phyloP scores from a whole-genome alignment of 2,329 filamentous ascomycete genomes.

The Dactylellina leptospora region DNA sequence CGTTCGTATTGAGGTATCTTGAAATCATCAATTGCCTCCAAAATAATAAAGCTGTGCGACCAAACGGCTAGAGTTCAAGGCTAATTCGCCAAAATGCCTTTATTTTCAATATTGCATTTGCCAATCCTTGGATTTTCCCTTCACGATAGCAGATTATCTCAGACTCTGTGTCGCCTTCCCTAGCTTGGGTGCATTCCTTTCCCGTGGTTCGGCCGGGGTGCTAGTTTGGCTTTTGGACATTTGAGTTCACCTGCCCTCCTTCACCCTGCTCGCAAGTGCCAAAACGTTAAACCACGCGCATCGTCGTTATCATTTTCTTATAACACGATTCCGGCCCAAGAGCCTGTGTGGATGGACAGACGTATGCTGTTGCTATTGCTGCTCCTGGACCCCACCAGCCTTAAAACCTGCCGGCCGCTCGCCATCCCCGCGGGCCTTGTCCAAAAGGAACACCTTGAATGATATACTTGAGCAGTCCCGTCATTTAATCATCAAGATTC shows the following conservation, averaged over 20 bases:
- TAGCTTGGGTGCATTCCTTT: constrained; percentile 54
- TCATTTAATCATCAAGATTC: constrained; percentile 39
- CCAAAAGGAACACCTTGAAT: constrained; percentile 16
- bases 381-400: constrained; percentile 29
- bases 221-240: constrained; percentile 23
- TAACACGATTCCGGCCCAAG: constrained; percentile 19
- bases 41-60: constrained; percentile 37
- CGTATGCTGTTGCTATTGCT: not conserved
- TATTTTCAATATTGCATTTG: constrained; percentile 26
- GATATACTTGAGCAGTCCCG: constrained; percentile 12
- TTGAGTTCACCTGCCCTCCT: constrained; percentile 37
- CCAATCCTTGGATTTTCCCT: not conserved
- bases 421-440: constrained; percentile 39
- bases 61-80: constrained; percentile 20
- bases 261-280: constrained; percentile 4
- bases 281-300: constrained; percentile 20
- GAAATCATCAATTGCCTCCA: not conserved
- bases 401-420: constrained; percentile 38
- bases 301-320: constrained; percentile 14
- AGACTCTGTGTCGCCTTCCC: not conserved
- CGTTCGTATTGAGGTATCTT: no score
- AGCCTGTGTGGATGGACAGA: constrained; percentile 9
- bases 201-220: constrained; percentile 49
- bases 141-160: constrained; percentile 23
- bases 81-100: constrained; percentile 26